Evolutionary conservation across 768 basidiomycete species (phyloP).

Genomic region (Agaricus blazei): DNA sequence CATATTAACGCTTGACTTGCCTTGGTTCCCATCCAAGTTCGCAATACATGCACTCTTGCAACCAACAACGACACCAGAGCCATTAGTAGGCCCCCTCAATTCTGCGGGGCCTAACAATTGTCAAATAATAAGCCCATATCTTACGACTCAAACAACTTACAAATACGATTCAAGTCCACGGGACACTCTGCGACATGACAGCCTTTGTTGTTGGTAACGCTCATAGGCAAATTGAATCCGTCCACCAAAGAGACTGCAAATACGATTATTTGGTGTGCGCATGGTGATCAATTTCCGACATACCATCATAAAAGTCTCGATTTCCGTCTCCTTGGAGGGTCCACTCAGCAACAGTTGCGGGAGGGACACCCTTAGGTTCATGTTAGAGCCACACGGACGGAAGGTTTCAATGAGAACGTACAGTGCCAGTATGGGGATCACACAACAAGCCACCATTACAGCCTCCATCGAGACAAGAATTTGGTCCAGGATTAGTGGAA

Average conservation of each 20-base stretch:
- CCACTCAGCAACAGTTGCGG: constrained; percentile 66
- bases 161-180: constrained; percentile 53
- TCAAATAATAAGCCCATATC: not conserved
- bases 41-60: constrained; percentile 56
- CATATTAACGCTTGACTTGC: constrained; percentile 14
- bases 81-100: constrained; percentile 49
- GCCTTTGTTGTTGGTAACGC: constrained; percentile 49
- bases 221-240: constrained; percentile 59
- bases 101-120: constrained; percentile 37
- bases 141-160: constrained; percentile 11
- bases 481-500: constrained; percentile 43
- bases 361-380: constrained; percentile 46
- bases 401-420: constrained; percentile 15
- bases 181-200: constrained; percentile 55
- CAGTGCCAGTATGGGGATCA: constrained; percentile 44
- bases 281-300: constrained; percentile 3
- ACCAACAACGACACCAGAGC: constrained; percentile 50
- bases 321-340: constrained; percentile 43
- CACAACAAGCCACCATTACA: constrained; percentile 68
- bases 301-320: constrained; percentile 59
- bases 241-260: constrained; percentile 57
- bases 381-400: not conserved
- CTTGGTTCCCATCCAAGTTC: constrained; percentile 37
- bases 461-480: constrained; percentile 59
- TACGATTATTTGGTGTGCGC: not conserved